Evolutionary conservation across 176 grass and related monocot genomes (phyloP).

Genomic region (Areca catechu): DNA sequence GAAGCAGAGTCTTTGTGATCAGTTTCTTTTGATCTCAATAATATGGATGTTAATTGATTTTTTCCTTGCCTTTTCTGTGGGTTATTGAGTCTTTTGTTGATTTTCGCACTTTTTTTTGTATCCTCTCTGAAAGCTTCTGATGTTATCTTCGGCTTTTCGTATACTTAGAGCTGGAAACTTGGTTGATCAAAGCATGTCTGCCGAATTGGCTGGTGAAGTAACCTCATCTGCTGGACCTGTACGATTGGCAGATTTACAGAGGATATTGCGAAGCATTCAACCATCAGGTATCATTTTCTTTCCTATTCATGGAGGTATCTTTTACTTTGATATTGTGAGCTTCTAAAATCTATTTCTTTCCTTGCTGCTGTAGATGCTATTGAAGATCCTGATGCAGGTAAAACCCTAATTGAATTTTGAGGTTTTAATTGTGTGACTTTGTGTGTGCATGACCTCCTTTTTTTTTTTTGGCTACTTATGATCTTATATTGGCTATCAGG

Average conservation of each 20-base stretch:
- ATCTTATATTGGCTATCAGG: conserved; percentile 34
- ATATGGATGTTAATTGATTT: neutral
- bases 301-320: neutral
- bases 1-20: no score
- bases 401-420: neutral
- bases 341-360: conserved; percentile 1
- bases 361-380: conserved; percentile 28
- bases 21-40: no score
- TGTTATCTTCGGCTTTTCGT: conserved; percentile 1
- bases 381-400: conserved; percentile 91
- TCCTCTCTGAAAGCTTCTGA: neutral
- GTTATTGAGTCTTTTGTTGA: neutral
- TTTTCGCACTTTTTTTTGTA: neutral
- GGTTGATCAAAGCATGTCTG: conserved; percentile 88
- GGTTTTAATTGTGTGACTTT: no score
- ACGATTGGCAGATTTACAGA: conserved; percentile 73
- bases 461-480: no score
- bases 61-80: neutral
- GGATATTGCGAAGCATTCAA: conserved; percentile 93
- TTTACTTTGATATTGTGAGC: neutral
- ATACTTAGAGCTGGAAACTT: conserved; percentile 79
- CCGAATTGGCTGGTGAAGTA: conserved; percentile 85
- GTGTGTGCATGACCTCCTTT: no score
- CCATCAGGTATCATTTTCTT: conserved; percentile 48
- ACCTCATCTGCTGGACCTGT: conserved; percentile 85